Evolutionary conservation across 805 yeast species (phyloP).

Genomic region (Maudiozyma saulgeensis): DNA sequence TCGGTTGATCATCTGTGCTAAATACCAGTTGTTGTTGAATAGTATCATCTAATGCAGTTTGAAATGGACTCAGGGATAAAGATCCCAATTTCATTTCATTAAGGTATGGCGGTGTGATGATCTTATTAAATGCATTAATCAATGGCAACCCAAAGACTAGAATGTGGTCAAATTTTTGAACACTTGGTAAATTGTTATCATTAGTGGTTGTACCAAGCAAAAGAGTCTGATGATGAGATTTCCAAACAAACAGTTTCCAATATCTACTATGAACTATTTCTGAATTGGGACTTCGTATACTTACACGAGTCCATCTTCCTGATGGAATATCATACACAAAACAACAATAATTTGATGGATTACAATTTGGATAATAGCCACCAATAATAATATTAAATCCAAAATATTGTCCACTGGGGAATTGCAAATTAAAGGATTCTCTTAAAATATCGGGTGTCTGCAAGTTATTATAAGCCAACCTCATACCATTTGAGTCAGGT

Average conservation of each 20-base stretch:
- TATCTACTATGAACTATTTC: slow-evolving; percentile 46
- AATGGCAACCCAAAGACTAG: slow-evolving; percentile 47
- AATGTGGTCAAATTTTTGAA: slow-evolving; percentile 37
- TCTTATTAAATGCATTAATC: slow-evolving; percentile 33
- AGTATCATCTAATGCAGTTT: slow-evolving; percentile 1
- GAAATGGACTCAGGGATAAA: background rate
- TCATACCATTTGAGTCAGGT: slow-evolving; percentile 24
- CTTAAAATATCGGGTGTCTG: slow-evolving; percentile 9
- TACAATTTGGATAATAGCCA: slow-evolving; percentile 45
- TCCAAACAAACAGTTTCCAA: slow-evolving; percentile 67
- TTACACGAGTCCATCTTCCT: slow-evolving; percentile 53
- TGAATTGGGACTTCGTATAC: slow-evolving; percentile 42
- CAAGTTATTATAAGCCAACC: slow-evolving; percentile 21
- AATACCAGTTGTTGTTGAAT: slow-evolving; percentile 4
- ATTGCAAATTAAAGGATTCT: slow-evolving; percentile 33
- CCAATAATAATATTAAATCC: slow-evolving; percentile 57
- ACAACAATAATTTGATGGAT: slow-evolving; percentile 18
- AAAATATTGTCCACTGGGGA: slow-evolving; percentile 54
- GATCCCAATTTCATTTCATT: background rate
- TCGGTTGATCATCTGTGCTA: background rate
- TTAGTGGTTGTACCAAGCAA: slow-evolving; percentile 40
- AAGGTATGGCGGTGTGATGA: slow-evolving; percentile 5
- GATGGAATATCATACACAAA: slow-evolving; percentile 25
- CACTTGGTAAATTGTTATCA: slow-evolving; percentile 21
- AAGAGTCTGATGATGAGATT: slow-evolving; percentile 62